Percentiles rank a stretch among this genome's conserved stretches.
Evolutionary conservation across 768 basidiomycete genomes (phyloP).

Genomic region (Leccinum longicurvipes): DNA sequence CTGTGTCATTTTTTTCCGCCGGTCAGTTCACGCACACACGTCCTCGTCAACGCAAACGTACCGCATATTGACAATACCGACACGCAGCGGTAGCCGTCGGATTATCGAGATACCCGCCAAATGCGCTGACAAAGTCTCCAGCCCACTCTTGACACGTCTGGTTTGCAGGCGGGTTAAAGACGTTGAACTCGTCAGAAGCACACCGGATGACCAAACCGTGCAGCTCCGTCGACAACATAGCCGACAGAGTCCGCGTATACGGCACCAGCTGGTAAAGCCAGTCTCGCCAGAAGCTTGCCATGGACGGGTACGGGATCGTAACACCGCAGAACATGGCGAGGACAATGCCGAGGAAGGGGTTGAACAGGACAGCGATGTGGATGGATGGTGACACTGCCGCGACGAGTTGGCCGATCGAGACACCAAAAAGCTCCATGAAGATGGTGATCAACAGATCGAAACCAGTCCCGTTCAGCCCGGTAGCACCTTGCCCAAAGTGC

Average conservation of each 20-base stretch:
- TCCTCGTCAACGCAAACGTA: slow-evolving; percentile 14
- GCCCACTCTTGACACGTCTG: slow-evolving; percentile 76
- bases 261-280: slow-evolving; percentile 77
- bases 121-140: slow-evolving; percentile 51
- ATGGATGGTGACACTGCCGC: slow-evolving; percentile 76
- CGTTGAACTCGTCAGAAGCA: slow-evolving; percentile 62
- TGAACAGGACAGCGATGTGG: slow-evolving; percentile 76
- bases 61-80: slow-evolving; percentile 67
- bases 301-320: slow-evolving; percentile 63
- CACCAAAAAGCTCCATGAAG: slow-evolving; percentile 69
- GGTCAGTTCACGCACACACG: not conserved
- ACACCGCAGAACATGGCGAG: slow-evolving; percentile 79
- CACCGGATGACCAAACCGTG: slow-evolving; percentile 66
- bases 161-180: slow-evolving; percentile 69
- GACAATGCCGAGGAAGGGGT: slow-evolving; percentile 67
- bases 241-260: slow-evolving; percentile 65
- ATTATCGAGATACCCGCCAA: slow-evolving; percentile 77
- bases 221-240: slow-evolving; percentile 76
- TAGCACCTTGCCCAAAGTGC: slow-evolving; percentile 60
- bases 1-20: slow-evolving; percentile 11
- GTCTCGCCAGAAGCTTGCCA: slow-evolving; percentile 67
- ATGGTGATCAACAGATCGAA: slow-evolving; percentile 70
- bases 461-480: slow-evolving; percentile 60
- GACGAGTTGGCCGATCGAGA: slow-evolving; percentile 70
- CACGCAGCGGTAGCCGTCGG: slow-evolving; percentile 56